Evolutionary conservation across 2,329 filamentous ascomycete species (phyloP).

Genomic region (Fonsecaea erecta): DNA sequence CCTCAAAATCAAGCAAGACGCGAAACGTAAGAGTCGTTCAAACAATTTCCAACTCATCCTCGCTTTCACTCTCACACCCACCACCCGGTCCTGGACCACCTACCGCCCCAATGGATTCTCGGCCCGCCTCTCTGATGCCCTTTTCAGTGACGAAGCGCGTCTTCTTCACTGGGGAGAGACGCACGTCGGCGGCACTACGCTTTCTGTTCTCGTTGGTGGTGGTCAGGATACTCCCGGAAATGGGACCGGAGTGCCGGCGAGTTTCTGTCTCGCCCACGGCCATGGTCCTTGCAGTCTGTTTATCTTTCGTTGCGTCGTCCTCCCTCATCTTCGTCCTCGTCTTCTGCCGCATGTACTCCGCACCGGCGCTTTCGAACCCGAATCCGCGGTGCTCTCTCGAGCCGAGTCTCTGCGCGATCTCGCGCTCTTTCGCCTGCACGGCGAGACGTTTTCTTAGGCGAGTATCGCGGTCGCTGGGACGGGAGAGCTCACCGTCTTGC

Average conservation of each 20-base stretch:
- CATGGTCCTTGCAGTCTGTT: neutral
- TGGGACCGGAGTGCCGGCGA: neutral
- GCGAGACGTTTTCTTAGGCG: slow-evolving; percentile 49
- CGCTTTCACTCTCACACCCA: slow-evolving; percentile 56
- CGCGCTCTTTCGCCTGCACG: slow-evolving; percentile 50
- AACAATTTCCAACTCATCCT: slow-evolving; percentile 46
- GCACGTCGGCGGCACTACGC: slow-evolving; percentile 47
- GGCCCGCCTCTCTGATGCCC: slow-evolving; percentile 75
- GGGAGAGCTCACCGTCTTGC: slow-evolving; percentile 44
- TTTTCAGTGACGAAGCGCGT: slow-evolving; percentile 79
- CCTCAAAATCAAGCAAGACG: neutral
- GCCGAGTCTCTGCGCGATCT: slow-evolving; percentile 51
- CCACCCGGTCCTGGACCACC: slow-evolving; percentile 44
- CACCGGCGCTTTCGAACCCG: slow-evolving; percentile 45
- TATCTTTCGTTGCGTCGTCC: neutral
- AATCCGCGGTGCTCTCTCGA: slow-evolving; percentile 31
- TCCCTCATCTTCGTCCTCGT: slow-evolving; percentile 5
- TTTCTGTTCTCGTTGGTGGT: slow-evolving; percentile 30
- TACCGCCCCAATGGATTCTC: slow-evolving; percentile 67
- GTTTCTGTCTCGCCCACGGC: slow-evolving; percentile 1
- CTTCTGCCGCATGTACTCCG: slow-evolving; percentile 50
- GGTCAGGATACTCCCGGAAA: slow-evolving; percentile 16
- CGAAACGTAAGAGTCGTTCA: neutral
- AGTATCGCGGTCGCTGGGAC: slow-evolving; percentile 47
- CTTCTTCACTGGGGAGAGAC: slow-evolving; percentile 47